A percentile compares a stretch with the other conserved stretches of the same genome.
These are phyloP conservation scores for Gossypium laxum DNA, from an alignment of 441 rosid genomes.

Conservation along the genomic window DNA sequence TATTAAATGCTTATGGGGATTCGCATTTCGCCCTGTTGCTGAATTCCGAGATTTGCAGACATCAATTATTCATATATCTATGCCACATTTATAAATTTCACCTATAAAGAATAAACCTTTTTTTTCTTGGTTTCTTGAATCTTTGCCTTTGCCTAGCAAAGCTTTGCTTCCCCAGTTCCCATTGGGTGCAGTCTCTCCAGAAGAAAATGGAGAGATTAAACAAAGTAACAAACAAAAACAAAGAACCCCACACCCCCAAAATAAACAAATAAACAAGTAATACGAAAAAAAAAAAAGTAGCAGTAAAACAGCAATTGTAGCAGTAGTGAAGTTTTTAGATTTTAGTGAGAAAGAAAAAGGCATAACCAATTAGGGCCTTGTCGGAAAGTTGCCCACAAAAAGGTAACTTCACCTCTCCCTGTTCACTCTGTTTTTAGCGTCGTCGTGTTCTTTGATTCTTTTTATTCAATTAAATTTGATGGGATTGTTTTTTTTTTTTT, in stretches of 20 bases:
- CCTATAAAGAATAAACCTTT: neutral
- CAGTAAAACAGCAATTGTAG: neutral
- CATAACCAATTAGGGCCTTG: slow-evolving; percentile 23
- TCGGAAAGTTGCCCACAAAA: slow-evolving; percentile 29
- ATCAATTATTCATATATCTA: slow-evolving; percentile 14
- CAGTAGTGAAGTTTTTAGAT: neutral
- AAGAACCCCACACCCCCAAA: neutral
- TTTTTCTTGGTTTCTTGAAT: neutral
- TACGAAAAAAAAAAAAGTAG: neutral
- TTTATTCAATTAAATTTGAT: neutral
- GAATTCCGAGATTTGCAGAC: slow-evolving; percentile 46
- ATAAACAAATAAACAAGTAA: neutral
- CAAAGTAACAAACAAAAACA: neutral
- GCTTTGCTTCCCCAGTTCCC: neutral
- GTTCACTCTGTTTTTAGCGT: neutral
- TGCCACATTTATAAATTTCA: neutral
- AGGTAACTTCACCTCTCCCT: slow-evolving; percentile 8
- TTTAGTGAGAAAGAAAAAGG: slow-evolving; percentile 13
- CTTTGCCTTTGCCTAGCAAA: neutral
- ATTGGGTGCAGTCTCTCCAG: slow-evolving; percentile 13
- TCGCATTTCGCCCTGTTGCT: slow-evolving; percentile 66
- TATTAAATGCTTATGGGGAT: slow-evolving; percentile 79
- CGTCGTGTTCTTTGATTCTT: neutral
- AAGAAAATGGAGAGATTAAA: neutral
- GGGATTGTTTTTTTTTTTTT: neutral